Percentiles rank a stretch among this genome's conserved stretches.
phyloP scores from a whole-genome alignment of 495 filamentous ascomycete species.

The Jackrogersella multiformis region DNA sequence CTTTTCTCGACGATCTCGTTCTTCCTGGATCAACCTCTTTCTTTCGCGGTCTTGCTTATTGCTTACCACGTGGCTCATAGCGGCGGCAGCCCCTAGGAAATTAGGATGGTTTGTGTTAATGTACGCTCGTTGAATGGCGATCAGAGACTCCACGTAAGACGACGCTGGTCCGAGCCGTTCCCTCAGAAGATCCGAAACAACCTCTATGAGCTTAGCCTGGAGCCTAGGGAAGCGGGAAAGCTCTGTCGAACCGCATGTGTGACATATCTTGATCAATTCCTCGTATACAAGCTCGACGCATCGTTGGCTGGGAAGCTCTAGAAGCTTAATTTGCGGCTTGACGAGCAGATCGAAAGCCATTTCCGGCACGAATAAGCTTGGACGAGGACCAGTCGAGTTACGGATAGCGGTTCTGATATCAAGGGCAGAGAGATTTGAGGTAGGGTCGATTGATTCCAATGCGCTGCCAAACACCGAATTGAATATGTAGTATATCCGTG shows the following conservation, averaged over 20 bases:
- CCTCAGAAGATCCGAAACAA: conserved; percentile 94
- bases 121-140: conserved; percentile 96
- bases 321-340: conserved; percentile 96
- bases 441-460: conserved; percentile 94
- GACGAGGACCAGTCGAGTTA: conserved; percentile 95
- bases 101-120: conserved; percentile 99
- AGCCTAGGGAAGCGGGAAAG: conserved; percentile 90
- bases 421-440: conserved; percentile 90
- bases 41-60: conserved; percentile 93
- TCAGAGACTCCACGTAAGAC: conserved; percentile 91
- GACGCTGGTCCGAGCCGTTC: conserved; percentile 91
- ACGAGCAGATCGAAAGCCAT: conserved; percentile 97
- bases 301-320: conserved; percentile 94
- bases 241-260: conserved; percentile 97
- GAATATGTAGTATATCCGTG: conserved; percentile 99
- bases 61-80: conserved; percentile 94
- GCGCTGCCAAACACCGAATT: conserved; percentile 99
- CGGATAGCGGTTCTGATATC: conserved; percentile 98
- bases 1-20: conserved; percentile 83
- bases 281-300: conserved; percentile 99
- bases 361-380: conserved; percentile 96
- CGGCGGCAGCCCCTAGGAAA: conserved; percentile 96
- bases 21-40: conserved; percentile 79
- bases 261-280: conserved; percentile 98
- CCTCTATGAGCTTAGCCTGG: conserved; percentile 97